Evolutionary conservation across 768 basidiomycete species (phyloP), one percentile per base, ranked within the genome.

Genomic region (Suillus hirtellus): DNA sequence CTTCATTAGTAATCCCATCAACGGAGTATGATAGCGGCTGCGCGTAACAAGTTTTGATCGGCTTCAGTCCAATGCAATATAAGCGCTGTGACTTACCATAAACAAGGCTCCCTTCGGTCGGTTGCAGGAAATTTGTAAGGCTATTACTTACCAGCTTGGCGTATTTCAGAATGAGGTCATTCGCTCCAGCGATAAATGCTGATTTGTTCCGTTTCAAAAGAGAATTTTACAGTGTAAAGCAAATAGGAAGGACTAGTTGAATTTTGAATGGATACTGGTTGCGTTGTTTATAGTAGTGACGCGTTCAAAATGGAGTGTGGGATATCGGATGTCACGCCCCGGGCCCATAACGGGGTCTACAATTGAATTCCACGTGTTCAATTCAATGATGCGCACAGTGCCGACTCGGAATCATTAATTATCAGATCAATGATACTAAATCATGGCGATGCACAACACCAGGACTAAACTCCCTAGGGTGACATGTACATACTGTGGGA

Each of bases 231-330:
- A 37, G 10, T 37, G 7, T 10, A 10, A 10, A 37, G 35, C 10
- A 37, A 37, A 10, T 10, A 37, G 1, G 35, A 37, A 37, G 35
- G 35, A 37, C 35, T 9, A 37, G 10, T 37, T 8, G 35, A 35
- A 35, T 35, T 2, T 2, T 31, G 66, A 63, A 68, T 50, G 19
- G 59, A 62, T 58, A 63, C 62, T 63, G 34, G 53, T 6, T 61
- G 24, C 38, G 55, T 15, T 35, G 42, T 56, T 37, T 42, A 35
- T 21, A 63, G 40, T 21, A 63, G 73, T 77, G 76, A 77, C 76
- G 76, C 77, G 76, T 77, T 56, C 58, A 62, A 53, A 35, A 56
- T 52, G 38, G 69, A 66, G 55, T 40, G 46, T 66, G 61, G 49
- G 62, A 60, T 68, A 66, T 62, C 64, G 37, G 63, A 65, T 60